These are phyloP conservation scores for Tylopilus sp. DNA, from an alignment of 1,284 basidiomycete species.

Conservation along the genomic window DNA sequence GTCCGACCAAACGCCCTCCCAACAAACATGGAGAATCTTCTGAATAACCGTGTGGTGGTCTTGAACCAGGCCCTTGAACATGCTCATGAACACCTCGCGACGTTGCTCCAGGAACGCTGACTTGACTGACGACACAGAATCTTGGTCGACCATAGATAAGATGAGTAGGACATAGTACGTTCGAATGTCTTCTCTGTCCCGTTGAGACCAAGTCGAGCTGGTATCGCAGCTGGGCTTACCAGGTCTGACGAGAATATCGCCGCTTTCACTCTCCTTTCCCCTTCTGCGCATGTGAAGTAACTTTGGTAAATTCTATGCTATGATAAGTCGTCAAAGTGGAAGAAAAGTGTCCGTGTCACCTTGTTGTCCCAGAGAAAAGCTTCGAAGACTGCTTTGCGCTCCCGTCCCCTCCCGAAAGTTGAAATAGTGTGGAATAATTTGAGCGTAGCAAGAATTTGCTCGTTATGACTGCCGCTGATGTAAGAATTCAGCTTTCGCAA, in stretches of 20 bases:
- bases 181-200: slow-evolving; percentile 56
- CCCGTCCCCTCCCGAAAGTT: slow-evolving; percentile 58
- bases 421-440: slow-evolving; percentile 62
- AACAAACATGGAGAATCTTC: slow-evolving; percentile 54
- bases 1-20: slow-evolving; percentile 65
- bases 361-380: slow-evolving; percentile 74
- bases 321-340: background rate
- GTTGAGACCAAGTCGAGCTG: slow-evolving; percentile 1
- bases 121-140: slow-evolving; percentile 51
- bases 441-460: slow-evolving; percentile 59
- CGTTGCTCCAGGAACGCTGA: slow-evolving; percentile 63
- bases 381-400: slow-evolving; percentile 58
- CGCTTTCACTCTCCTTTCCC: slow-evolving; percentile 38
- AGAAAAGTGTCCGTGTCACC: slow-evolving; percentile 35
- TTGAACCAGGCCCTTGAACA: slow-evolving; percentile 65
- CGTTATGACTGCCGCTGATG: slow-evolving; percentile 55
- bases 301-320: slow-evolving; percentile 55
- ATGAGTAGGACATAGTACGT: slow-evolving; percentile 65
- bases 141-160: slow-evolving; percentile 60
- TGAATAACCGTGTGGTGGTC: slow-evolving; percentile 59
- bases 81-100: slow-evolving; percentile 52
- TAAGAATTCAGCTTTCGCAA: slow-evolving; percentile 55
- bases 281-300: slow-evolving; percentile 67
- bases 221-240: slow-evolving; percentile 38
- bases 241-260: slow-evolving; percentile 49